Evolutionary conservation across 1,284 basidiomycete genomes (phyloP).

Genomic region (Megacollybia platyphylla): DNA sequence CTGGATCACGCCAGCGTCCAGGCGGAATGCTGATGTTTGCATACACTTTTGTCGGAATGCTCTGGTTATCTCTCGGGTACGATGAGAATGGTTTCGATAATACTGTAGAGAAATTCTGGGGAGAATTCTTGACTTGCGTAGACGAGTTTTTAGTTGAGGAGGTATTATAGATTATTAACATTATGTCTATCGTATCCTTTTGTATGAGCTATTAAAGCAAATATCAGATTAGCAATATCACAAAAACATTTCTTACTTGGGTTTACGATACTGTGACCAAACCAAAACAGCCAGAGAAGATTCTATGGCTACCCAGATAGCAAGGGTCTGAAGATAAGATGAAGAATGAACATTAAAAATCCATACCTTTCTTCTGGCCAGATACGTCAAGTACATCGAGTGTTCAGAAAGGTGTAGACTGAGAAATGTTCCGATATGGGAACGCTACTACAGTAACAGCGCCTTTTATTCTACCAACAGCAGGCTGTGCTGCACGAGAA

Average conservation of each 20-base stretch:
- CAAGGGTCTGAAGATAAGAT: background rate
- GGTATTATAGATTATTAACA: background rate
- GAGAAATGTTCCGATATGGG: too few relatives aligned
- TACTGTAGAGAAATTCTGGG: conserved; percentile 42
- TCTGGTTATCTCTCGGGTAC: conserved; percentile 68
- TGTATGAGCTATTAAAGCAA: too few relatives aligned
- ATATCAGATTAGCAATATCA: too few relatives aligned
- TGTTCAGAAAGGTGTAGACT: too few relatives aligned
- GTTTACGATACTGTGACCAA: background rate
- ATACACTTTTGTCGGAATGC: conserved; percentile 60
- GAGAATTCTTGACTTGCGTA: conserved; percentile 32
- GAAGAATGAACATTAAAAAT: too few relatives aligned
- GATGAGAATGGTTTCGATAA: conserved; percentile 60
- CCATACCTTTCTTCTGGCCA: too few relatives aligned
- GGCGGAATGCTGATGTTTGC: conserved; percentile 67
- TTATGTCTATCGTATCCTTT: too few relatives aligned
- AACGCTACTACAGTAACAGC: too few relatives aligned
- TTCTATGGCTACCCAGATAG: background rate
- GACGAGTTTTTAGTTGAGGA: conserved; percentile 28
- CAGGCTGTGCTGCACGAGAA: too few relatives aligned
- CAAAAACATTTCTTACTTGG: background rate
- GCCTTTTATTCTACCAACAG: too few relatives aligned
- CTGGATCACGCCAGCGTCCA: conserved; percentile 61
- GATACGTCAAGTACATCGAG: too few relatives aligned
- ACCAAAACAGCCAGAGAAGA: background rate